phyloP scores from a whole-genome alignment of 2,329 filamentous ascomycete genomes.

The Cordyceps fumosorosea region DNA sequence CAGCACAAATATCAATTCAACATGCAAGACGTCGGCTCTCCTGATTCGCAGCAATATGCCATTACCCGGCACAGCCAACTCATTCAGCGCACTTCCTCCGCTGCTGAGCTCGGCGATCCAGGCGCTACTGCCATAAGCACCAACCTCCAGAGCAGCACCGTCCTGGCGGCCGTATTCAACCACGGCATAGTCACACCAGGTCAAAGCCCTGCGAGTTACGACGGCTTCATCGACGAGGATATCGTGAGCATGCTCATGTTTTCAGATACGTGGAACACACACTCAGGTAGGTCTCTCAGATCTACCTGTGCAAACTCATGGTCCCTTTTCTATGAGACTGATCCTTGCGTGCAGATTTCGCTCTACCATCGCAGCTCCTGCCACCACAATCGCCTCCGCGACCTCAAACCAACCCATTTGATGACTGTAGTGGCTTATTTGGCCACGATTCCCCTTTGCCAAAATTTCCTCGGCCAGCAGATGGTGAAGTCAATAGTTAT shows the following conservation, averaged over 20 bases:
- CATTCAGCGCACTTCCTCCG: not conserved
- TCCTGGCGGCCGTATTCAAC: not conserved
- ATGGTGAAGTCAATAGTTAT: slow-evolving; percentile 32
- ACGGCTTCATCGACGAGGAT: not conserved
- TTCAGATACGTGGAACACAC: not conserved
- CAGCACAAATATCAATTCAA: not conserved
- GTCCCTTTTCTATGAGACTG: not conserved
- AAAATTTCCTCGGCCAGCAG: slow-evolving; percentile 24
- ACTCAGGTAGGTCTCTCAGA: not conserved
- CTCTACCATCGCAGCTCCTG: not conserved
- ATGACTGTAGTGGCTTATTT: slow-evolving; percentile 25
- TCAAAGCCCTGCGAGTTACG: not conserved
- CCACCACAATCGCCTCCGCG: not conserved
- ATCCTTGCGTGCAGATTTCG: not conserved
- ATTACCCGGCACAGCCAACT: not conserved
- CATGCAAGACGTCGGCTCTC: not conserved
- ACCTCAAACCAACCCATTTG: slow-evolving; percentile 24
- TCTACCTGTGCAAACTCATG: not conserved
- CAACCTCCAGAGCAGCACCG: not conserved
- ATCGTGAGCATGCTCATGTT: not conserved
- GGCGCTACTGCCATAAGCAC: not conserved
- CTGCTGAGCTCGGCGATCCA: not conserved
- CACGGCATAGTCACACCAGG: not conserved
- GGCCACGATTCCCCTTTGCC: slow-evolving; percentile 13
- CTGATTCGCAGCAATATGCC: not conserved